Evolutionary conservation across 441 rosid genomes (phyloP).

Genomic region (Pelargonium citronellum): DNA sequence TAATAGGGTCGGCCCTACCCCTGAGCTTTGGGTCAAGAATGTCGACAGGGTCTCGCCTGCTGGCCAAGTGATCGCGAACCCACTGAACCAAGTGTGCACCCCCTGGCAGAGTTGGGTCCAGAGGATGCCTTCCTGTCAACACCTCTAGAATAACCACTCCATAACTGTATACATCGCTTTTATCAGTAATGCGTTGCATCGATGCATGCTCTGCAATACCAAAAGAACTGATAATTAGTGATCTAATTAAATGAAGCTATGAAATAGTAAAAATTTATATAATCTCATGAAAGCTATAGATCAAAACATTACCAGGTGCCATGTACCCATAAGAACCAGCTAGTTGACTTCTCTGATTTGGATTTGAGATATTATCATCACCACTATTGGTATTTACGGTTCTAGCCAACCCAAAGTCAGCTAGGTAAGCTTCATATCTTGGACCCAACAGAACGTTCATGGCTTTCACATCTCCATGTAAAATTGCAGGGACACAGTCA

Average conservation of each 20-base stretch:
- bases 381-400: slow-evolving; percentile 24
- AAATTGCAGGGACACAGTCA: slow-evolving; percentile 73
- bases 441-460: slow-evolving; percentile 80
- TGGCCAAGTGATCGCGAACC: slow-evolving; percentile 68
- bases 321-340: slow-evolving; percentile 97
- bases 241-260: background rate
- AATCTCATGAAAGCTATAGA: background rate
- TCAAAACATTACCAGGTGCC: slow-evolving; percentile 58
- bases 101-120: slow-evolving; percentile 74
- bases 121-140: slow-evolving; percentile 78
- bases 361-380: slow-evolving; percentile 36
- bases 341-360: slow-evolving; percentile 52
- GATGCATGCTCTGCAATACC: slow-evolving; percentile 65
- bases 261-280: too few species aligned
- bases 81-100: slow-evolving; percentile 81
- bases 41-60: slow-evolving; percentile 51
- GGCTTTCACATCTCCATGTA: slow-evolving; percentile 89
- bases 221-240: background rate
- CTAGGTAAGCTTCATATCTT: slow-evolving; percentile 62
- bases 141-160: slow-evolving; percentile 80
- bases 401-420: slow-evolving; percentile 85
- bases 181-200: slow-evolving; percentile 66
- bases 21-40: slow-evolving; percentile 65
- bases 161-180: slow-evolving; percentile 82
- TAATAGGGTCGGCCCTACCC: slow-evolving; percentile 72